Percentiles rank a stretch among this genome's conserved stretches.
Evolutionary conservation across 768 basidiomycete species (phyloP).

Genomic region (Phaffia tasmanica): DNA sequence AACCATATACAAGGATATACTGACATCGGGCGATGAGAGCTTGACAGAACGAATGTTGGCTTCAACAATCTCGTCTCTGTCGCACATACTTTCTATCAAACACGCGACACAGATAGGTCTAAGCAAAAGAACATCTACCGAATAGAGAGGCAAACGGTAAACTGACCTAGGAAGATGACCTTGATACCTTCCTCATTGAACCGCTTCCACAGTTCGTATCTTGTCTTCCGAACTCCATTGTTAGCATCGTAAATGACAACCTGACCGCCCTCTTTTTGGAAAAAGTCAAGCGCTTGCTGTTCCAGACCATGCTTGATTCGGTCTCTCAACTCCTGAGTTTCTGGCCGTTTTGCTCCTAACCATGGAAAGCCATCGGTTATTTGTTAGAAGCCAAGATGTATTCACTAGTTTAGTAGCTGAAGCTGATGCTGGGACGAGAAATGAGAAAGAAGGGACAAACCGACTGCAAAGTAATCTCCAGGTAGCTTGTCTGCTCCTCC

Average conservation of each 20-base stretch:
- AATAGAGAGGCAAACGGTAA: constrained; percentile 20
- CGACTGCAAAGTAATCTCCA: constrained; percentile 79
- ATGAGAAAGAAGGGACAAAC: constrained; percentile 39
- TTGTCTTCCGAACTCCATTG: constrained; percentile 60
- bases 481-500: constrained; percentile 82
- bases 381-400: not conserved
- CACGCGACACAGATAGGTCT: not conserved
- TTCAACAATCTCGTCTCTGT: constrained; percentile 83
- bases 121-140: not conserved
- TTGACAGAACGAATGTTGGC: constrained; percentile 92
- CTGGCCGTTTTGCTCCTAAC: constrained; percentile 50
- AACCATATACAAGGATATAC: constrained; percentile 34
- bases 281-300: constrained; percentile 77
- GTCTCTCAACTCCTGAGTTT: constrained; percentile 65
- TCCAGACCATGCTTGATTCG: constrained; percentile 74
- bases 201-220: constrained; percentile 66
- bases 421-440: not conserved
- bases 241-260: constrained; percentile 99
- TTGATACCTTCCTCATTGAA: constrained; percentile 80
- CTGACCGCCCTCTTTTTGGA: constrained; percentile 64
- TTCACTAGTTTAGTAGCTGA: not conserved
- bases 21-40: constrained; percentile 91
- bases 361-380: not conserved
- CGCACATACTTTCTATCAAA: constrained; percentile 72
- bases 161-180: constrained; percentile 76